These are phyloP conservation scores for Silene uniflora DNA, from an alignment of 148 eudicot genomes.

Conservation along the genomic window DNA sequence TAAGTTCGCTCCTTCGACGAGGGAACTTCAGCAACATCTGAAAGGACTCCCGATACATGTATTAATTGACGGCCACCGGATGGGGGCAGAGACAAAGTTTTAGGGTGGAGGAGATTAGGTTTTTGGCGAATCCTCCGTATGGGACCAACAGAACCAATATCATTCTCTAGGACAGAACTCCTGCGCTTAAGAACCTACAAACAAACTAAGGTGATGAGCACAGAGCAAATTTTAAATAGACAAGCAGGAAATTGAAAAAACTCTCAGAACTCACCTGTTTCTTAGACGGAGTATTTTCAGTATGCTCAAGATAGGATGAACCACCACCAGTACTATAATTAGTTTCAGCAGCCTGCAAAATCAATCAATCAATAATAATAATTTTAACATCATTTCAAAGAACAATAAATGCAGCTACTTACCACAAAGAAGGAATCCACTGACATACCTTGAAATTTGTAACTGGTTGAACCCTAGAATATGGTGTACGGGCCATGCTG, in stretches of 20 bases:
- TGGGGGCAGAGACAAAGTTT: constrained; percentile 30
- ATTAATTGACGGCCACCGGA: constrained; percentile 28
- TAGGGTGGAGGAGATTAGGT: constrained; percentile 61
- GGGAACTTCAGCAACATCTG: constrained; percentile 31
- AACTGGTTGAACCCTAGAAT: constrained; percentile 49
- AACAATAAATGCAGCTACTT: not conserved
- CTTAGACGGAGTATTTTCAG: constrained; percentile 41
- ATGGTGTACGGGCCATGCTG: constrained; percentile 88
- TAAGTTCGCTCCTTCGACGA: constrained; percentile 24
- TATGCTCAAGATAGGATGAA: constrained; percentile 32
- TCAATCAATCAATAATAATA: not conserved
- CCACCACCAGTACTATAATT: constrained; percentile 26
- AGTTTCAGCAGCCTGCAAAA: constrained; percentile 42
- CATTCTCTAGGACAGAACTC: constrained; percentile 69
- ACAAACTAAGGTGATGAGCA: constrained; percentile 1
- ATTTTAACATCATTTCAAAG: not conserved
- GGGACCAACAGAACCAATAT: constrained; percentile 74
- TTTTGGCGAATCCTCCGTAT: constrained; percentile 92
- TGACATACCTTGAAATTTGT: constrained; percentile 37
- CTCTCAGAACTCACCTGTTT: constrained; percentile 31
- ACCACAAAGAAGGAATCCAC: not conserved
- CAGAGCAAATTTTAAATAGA: not conserved
- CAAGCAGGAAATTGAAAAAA: not conserved
- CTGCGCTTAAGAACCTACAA: constrained; percentile 76
- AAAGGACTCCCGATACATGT: constrained; percentile 32